Conservation (phyloP, 1,139 yeast species). For the Meyerozyma elateridarum region DNA sequence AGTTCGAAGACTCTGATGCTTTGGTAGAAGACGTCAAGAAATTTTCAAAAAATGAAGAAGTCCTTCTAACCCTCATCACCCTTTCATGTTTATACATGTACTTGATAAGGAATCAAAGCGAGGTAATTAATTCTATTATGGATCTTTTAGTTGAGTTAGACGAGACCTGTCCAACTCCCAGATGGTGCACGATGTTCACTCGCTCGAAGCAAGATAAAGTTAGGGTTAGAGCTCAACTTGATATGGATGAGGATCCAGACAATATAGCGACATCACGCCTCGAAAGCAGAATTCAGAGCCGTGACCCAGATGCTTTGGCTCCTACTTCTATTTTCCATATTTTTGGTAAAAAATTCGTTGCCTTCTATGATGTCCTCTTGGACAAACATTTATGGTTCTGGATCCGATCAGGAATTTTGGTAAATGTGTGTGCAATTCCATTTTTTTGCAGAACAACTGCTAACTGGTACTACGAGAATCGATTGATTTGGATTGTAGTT, state of each 20-base stretch:
- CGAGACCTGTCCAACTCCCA: slow-evolving; percentile 23
- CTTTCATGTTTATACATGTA: slow-evolving; percentile 24
- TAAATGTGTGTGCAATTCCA: slow-evolving; percentile 24
- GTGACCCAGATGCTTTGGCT: slow-evolving; percentile 31
- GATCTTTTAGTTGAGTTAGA: slow-evolving; percentile 27
- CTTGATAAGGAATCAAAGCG: slow-evolving; percentile 18
- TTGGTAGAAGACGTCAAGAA: slow-evolving; percentile 15
- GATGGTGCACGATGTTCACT: slow-evolving; percentile 21
- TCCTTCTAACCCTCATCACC: slow-evolving; percentile 24
- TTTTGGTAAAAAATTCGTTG: slow-evolving; percentile 16
- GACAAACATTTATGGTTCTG: slow-evolving; percentile 29
- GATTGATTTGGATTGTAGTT: slow-evolving; percentile 32
- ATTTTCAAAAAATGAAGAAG: slow-evolving; percentile 20
- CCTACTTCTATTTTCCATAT: slow-evolving; percentile 22
- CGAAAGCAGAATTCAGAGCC: slow-evolving; percentile 10
- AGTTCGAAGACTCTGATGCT: slow-evolving; percentile 12
- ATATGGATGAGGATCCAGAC: slow-evolving; percentile 1
- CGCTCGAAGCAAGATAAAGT: slow-evolving; percentile 14
- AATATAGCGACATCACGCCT: slow-evolving; percentile 10
- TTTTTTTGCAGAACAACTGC: slow-evolving; percentile 29
- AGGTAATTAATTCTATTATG: slow-evolving; percentile 16
- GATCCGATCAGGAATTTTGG: slow-evolving; percentile 25
- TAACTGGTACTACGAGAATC: slow-evolving; percentile 24
- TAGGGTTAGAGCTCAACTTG: slow-evolving; percentile 2
- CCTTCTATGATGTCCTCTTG: slow-evolving; percentile 15